phyloP scores from a whole-genome alignment of 73 alveolate genomes.

The Tetrahymena elliotti region DNA sequence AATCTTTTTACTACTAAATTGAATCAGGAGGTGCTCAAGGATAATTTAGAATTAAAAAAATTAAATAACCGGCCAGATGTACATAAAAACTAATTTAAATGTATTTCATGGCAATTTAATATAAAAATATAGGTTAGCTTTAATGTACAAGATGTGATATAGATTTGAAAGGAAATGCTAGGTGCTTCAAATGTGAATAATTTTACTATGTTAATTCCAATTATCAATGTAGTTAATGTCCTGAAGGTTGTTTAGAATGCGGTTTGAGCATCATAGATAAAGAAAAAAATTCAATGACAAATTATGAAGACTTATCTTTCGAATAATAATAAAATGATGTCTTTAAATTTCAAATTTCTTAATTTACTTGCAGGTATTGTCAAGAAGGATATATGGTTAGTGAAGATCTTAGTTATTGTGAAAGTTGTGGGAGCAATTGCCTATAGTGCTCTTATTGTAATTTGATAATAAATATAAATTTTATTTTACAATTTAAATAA shows the following conservation, averaged over 20 bases:
- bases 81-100: not conserved
- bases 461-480: too few relatives aligned
- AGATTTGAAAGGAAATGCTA: not conserved
- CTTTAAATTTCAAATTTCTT: not conserved
- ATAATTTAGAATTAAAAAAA: too few relatives aligned
- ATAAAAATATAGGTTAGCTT: not conserved
- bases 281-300: not conserved
- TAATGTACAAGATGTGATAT: not conserved
- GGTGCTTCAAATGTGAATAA: not conserved
- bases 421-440: not conserved
- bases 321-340: not conserved
- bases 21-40: too few relatives aligned
- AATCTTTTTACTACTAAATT: too few relatives aligned
- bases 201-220: not conserved
- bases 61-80: too few relatives aligned
- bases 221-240: not conserved
- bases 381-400: not conserved
- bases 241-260: not conserved
- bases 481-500: too few relatives aligned
- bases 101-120: not conserved
- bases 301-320: not conserved
- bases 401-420: not conserved
- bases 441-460: not conserved
- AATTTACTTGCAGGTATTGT: not conserved
- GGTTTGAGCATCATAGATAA: not conserved